Conservation (phyloP, 2,329 filamentous ascomycete species). For the Hymenoscyphus albidus region DNA sequence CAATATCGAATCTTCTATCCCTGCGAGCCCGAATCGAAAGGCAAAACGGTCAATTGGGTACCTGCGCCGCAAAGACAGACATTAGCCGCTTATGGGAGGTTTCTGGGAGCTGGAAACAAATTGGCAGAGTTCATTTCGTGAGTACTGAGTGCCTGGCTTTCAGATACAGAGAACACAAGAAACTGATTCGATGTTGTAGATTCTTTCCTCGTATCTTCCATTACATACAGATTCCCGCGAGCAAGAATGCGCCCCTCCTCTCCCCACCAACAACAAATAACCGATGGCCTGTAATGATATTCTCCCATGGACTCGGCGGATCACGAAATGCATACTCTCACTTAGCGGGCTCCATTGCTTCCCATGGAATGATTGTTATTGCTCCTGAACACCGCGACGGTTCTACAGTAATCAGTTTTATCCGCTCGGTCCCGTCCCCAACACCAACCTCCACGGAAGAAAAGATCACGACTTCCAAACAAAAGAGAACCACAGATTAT, state of each 20-base stretch:
- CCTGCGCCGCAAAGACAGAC: conserved; percentile 72
- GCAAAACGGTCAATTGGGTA: conserved; percentile 66
- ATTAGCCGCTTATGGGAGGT: conserved; percentile 70
- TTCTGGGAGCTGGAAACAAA: conserved; percentile 62
- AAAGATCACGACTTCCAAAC: conserved; percentile 23
- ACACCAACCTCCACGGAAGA: conserved; percentile 29
- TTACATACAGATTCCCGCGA: conserved; percentile 68
- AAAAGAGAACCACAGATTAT: conserved; percentile 40
- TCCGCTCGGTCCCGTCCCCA: conserved; percentile 55
- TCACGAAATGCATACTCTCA: conserved; percentile 83
- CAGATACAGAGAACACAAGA: neutral
- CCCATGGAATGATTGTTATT: conserved; percentile 75
- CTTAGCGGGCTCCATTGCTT: conserved; percentile 71
- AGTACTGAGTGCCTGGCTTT: conserved; percentile 41
- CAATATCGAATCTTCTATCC: conserved; percentile 84
- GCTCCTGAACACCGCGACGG: conserved; percentile 82
- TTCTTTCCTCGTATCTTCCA: conserved; percentile 68
- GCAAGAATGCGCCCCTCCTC: conserved; percentile 66
- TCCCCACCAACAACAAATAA: conserved; percentile 43
- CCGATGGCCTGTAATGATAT: conserved; percentile 77
- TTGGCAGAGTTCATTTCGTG: conserved; percentile 59
- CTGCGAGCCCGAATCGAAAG: conserved; percentile 45
- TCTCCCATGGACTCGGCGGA: conserved; percentile 82
- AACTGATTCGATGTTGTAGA: conserved; percentile 37
- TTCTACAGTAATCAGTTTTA: conserved; percentile 68